A percentile compares a stretch with the other conserved stretches of the same genome.
Conservation (phyloP, 495 filamentous ascomycete species). For the Penicillium daleae region DNA sequence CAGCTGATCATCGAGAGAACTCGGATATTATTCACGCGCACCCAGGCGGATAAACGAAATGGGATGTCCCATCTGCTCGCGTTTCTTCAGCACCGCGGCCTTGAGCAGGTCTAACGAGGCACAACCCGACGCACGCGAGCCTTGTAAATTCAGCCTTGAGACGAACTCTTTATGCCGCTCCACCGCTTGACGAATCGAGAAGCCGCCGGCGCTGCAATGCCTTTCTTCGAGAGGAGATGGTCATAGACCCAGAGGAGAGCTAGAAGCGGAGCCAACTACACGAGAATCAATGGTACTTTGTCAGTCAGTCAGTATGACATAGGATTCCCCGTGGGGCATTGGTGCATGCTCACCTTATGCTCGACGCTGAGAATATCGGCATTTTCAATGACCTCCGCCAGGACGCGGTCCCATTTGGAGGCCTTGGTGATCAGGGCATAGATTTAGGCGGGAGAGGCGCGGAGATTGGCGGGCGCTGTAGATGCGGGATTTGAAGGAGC, state of each 20-base stretch:
- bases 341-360: conserved; percentile 66
- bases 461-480: conserved; percentile 67
- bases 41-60: conserved; percentile 72
- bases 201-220: conserved; percentile 73
- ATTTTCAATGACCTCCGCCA: conserved; percentile 84
- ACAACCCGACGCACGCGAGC: conserved; percentile 73
- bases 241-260: conserved; percentile 86
- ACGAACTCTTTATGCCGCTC: conserved; percentile 80
- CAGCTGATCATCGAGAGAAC: conserved; percentile 68
- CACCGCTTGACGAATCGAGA: conserved; percentile 75
- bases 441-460: conserved; percentile 77
- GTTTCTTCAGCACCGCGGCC: conserved; percentile 52
- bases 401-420: conserved; percentile 83
- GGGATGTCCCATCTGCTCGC: conserved; percentile 25
- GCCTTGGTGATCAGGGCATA: conserved; percentile 85
- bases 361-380: conserved; percentile 72
- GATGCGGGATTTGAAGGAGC: conserved; percentile 81
- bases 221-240: conserved; percentile 75
- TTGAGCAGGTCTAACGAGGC: conserved; percentile 65
- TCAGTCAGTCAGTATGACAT: conserved; percentile 45
- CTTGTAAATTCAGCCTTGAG: conserved; percentile 79
- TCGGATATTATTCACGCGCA: conserved; percentile 81
- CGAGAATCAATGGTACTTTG: conserved; percentile 28
- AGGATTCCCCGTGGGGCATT: not conserved
- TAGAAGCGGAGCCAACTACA: conserved; percentile 77